Conservation (phyloP, 2,329 filamentous ascomycete species). For the Periconia sp. region DNA sequence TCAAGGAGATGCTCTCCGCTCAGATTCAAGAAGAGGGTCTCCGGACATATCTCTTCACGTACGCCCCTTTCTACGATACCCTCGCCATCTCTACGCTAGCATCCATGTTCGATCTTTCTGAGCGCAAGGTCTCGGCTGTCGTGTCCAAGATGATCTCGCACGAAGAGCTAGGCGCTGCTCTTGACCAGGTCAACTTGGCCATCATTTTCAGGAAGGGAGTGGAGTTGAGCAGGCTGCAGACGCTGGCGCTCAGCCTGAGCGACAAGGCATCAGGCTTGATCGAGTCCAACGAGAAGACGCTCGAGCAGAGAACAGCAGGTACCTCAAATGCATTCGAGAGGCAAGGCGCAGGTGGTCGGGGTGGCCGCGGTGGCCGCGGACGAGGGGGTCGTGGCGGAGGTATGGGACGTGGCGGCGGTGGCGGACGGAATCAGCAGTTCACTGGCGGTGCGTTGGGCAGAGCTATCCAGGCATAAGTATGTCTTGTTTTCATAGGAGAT, state of each 20-base stretch:
- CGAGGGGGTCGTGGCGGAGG: conserved; percentile 69
- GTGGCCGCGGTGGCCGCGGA: conserved; percentile 63
- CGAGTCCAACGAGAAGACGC: conserved; percentile 94
- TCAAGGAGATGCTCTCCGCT: conserved; percentile 95
- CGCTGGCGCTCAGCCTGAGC: conserved; percentile 87
- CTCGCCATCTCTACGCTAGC: conserved; percentile 84
- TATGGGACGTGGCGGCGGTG: conserved; percentile 65
- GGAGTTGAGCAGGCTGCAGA: conserved; percentile 94
- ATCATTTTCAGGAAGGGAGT: conserved; percentile 99
- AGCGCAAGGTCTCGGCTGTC: conserved; percentile 90
- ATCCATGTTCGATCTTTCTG: conserved; percentile 92
- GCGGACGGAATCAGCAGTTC: conserved; percentile 78
- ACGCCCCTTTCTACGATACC: conserved; percentile 98
- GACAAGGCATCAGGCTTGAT: conserved; percentile 97
- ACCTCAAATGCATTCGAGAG: conserved; percentile 95
- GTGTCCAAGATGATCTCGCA: conserved; percentile 99
- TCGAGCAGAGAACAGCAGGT: conserved; percentile 96
- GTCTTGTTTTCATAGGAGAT: no score
- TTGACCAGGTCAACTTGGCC: conserved; percentile 96
- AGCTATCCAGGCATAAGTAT: conserved; percentile 54
- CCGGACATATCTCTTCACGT: conserved; percentile 98
- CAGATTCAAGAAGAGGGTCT: conserved; percentile 99
- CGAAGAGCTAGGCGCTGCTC: conserved; percentile 92
- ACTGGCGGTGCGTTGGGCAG: conserved; percentile 78
- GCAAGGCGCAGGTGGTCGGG: conserved; percentile 76